Evolutionary conservation across 2,329 filamentous ascomycete genomes (phyloP).

Genomic region (Thermochaetoides dissita): DNA sequence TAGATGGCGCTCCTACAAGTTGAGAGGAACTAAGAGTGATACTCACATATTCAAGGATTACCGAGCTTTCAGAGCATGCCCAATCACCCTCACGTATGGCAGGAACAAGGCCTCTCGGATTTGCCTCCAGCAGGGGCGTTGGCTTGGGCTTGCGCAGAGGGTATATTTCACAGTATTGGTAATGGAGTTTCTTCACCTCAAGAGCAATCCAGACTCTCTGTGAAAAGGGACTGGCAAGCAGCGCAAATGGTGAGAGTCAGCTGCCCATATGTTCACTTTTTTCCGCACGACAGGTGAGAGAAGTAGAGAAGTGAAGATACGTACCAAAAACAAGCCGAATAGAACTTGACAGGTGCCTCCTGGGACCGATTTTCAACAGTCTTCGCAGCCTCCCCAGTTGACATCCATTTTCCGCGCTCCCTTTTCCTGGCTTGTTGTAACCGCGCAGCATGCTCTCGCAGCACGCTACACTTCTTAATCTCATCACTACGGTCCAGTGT

Average conservation of each 20-base stretch:
- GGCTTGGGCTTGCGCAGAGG: conserved; percentile 59
- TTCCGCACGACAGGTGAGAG: no score
- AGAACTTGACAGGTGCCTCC: conserved; percentile 61
- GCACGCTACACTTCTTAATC: conserved; percentile 69
- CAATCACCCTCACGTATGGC: conserved; percentile 66
- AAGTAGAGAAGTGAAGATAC: conserved; percentile 7
- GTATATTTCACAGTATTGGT: conserved; percentile 79
- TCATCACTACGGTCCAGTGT: conserved; percentile 59
- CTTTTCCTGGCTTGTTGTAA: conserved; percentile 48
- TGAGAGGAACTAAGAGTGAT: conserved; percentile 1
- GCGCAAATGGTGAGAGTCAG: conserved; percentile 3
- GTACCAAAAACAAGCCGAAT: conserved; percentile 73
- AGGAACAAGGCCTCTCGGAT: conserved; percentile 62
- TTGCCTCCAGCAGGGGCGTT: conserved; percentile 51
- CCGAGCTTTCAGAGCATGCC: conserved; percentile 68
- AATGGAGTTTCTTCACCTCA: conserved; percentile 62
- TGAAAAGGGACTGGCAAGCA: conserved; percentile 48
- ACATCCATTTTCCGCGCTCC: conserved; percentile 17
- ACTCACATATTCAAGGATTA: conserved; percentile 71
- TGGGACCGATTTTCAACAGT: conserved; percentile 54
- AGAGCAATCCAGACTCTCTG: conserved; percentile 83
- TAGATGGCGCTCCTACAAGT: no score
- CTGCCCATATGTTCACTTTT: no score
- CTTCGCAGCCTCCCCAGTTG: conserved; percentile 13
- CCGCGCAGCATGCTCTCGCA: conserved; percentile 48